These are phyloP conservation scores for Blastomyces gilchristii DNA, from an alignment of 2,329 filamentous ascomycete species.

Conservation along the genomic window DNA sequence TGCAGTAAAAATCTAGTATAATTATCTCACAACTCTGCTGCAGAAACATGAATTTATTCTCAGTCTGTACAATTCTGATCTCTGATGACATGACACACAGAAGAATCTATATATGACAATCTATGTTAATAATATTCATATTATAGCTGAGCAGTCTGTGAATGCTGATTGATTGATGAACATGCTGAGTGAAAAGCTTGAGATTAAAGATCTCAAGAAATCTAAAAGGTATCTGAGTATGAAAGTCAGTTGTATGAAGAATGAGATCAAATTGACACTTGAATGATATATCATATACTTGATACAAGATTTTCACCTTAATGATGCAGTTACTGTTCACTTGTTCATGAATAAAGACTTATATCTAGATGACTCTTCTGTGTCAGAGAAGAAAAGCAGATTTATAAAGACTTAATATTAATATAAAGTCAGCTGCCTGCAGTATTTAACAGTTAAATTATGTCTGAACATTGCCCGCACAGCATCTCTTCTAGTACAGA, in stretches of 20 bases:
- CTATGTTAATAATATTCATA: neutral
- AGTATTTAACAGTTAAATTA: no score
- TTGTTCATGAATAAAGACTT: no score
- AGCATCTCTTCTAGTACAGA: no score
- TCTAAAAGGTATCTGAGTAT: neutral
- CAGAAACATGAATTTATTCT: neutral
- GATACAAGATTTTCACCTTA: no score
- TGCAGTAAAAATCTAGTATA: neutral
- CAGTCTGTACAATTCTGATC: neutral
- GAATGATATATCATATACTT: no score
- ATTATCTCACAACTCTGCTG: neutral
- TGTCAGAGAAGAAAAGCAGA: no score
- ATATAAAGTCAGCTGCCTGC: no score
- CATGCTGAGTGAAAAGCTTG: rapidly evolving
- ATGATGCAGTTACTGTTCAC: no score
- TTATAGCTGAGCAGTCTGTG: rapidly evolving
- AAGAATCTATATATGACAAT: neutral
- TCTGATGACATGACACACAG: neutral
- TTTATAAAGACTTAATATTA: no score
- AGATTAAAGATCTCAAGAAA: neutral
- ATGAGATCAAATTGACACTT: no score
- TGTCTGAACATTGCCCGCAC: no score
- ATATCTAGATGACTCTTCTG: rapidly evolving
- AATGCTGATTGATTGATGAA: neutral
- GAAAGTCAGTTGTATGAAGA: no score